Evolutionary conservation across 2,329 filamentous ascomycete genomes (phyloP).

Genomic region (Paecilomyces niveus): DNA sequence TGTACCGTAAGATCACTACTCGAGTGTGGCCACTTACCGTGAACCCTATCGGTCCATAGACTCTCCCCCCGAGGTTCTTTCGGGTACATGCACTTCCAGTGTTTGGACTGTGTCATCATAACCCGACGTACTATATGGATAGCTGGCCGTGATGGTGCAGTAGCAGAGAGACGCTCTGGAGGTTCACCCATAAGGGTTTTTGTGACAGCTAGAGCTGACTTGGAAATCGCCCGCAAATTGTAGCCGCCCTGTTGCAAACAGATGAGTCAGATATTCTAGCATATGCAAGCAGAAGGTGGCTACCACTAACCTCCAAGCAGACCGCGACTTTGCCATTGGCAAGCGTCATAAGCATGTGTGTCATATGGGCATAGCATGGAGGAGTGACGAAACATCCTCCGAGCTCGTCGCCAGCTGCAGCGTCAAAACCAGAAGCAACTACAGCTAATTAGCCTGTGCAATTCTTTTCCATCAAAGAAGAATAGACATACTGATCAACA

Average conservation of each 20-base stretch:
- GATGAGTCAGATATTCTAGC: neutral
- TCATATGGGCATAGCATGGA: slow-evolving; percentile 94
- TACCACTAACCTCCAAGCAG: slow-evolving; percentile 62
- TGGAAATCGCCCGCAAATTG: slow-evolving; percentile 85
- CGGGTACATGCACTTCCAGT: slow-evolving; percentile 84
- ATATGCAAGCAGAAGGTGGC: neutral
- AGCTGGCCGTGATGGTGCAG: slow-evolving; percentile 44
- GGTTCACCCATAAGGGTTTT: slow-evolving; percentile 93
- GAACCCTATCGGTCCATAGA: slow-evolving; percentile 50
- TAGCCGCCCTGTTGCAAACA: slow-evolving; percentile 63
- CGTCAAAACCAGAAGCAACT: slow-evolving; percentile 93
- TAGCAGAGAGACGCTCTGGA: slow-evolving; percentile 53
- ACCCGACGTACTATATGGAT: slow-evolving; percentile 53
- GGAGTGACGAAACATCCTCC: slow-evolving; percentile 91
- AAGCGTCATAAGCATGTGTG: slow-evolving; percentile 95
- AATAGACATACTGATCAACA: slow-evolving; percentile 60
- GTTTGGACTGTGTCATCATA: slow-evolving; percentile 53
- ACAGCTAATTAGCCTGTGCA: neutral
- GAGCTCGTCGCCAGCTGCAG: slow-evolving; percentile 84
- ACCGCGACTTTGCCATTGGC: slow-evolving; percentile 85
- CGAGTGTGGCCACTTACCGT: slow-evolving; percentile 36
- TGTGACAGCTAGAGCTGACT: slow-evolving; percentile 85
- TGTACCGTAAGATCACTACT: neutral
- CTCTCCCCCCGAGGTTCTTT: slow-evolving; percentile 35
- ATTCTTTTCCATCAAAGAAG: slow-evolving; percentile 8